phyloP scores from a whole-genome alignment of 2,329 filamentous ascomycete genomes.

The Dactylonectria estremocensis region DNA sequence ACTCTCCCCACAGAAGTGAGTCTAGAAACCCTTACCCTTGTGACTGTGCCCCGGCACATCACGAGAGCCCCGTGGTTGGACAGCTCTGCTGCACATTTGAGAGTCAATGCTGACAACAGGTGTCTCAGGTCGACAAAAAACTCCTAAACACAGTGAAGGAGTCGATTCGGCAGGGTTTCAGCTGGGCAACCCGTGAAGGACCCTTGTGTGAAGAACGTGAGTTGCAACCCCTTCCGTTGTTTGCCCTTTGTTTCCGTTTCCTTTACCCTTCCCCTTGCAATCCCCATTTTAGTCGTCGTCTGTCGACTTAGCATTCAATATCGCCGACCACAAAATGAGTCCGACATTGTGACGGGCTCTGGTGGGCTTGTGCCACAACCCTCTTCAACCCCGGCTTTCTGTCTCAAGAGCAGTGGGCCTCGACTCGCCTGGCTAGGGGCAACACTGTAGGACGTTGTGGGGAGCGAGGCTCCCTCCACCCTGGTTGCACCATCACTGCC shows the following conservation, averaged over 20 bases:
- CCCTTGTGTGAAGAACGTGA: conserved; percentile 97
- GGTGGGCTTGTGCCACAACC: conserved; percentile 36
- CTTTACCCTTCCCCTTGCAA: conserved; percentile 13
- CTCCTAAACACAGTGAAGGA: conserved; percentile 89
- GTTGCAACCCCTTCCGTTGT: conserved; percentile 54
- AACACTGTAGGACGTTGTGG: conserved; percentile 38
- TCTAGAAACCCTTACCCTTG: conserved; percentile 2
- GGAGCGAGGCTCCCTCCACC: conserved; percentile 36
- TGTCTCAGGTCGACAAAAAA: conserved; percentile 85
- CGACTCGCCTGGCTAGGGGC: conserved; percentile 32
- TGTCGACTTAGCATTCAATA: conserved; percentile 12
- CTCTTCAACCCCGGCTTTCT: conserved; percentile 19
- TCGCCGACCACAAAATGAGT: conserved; percentile 18
- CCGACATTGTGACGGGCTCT: conserved; percentile 27
- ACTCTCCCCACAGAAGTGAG: conserved; percentile 88
- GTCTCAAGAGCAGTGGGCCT: conserved; percentile 39
- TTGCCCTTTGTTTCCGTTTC: background rate
- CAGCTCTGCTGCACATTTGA: background rate
- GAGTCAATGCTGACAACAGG: conserved; percentile 20
- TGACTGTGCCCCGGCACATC: background rate
- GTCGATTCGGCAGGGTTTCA: conserved; percentile 95
- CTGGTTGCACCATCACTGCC: conserved; percentile 40
- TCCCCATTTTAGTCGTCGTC: conserved; percentile 23
- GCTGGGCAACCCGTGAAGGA: conserved; percentile 95
- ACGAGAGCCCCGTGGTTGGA: conserved; percentile 13